Conservation (phyloP, 805 yeast species). For the Kluyveromyces siamensis region DNA sequence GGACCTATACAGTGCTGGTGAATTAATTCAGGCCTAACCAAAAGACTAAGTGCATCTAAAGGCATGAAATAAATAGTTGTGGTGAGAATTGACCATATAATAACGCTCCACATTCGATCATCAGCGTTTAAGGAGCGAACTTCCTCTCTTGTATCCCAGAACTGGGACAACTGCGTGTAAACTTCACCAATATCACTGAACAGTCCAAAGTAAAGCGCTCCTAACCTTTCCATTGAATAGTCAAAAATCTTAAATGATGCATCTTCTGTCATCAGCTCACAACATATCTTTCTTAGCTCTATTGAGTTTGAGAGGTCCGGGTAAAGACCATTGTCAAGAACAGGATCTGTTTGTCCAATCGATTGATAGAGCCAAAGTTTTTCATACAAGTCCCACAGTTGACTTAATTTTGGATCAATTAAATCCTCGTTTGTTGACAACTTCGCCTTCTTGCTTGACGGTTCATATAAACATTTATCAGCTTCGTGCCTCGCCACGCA, state of each 20-base stretch:
- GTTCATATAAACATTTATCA: conserved; percentile 13
- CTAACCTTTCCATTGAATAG: conserved; percentile 24
- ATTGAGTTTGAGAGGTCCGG: neutral
- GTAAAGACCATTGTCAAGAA: neutral
- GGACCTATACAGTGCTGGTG: conserved; percentile 3
- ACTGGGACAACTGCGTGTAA: conserved; percentile 16
- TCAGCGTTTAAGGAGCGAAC: conserved; percentile 9
- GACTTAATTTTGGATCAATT: neutral
- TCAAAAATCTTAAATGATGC: conserved; percentile 19
- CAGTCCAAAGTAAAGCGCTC: conserved; percentile 25
- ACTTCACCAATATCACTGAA: conserved; percentile 24
- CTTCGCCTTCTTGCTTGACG: neutral
- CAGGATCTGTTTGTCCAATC: neutral
- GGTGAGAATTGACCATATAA: conserved; percentile 24
- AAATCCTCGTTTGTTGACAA: conserved; percentile 4
- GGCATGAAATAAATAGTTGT: conserved; percentile 24
- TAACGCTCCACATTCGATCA: conserved; percentile 17
- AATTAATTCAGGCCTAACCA: conserved; percentile 7
- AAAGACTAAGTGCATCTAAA: conserved; percentile 6
- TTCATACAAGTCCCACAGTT: neutral
- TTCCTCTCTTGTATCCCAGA: conserved; percentile 17
- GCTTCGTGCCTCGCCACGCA: conserved; percentile 24
- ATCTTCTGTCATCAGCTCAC: conserved; percentile 4
- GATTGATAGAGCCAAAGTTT: neutral
- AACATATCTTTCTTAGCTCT: neutral